Conservation (phyloP, 2,329 filamentous ascomycete species). For the Apiospora marii region DNA sequence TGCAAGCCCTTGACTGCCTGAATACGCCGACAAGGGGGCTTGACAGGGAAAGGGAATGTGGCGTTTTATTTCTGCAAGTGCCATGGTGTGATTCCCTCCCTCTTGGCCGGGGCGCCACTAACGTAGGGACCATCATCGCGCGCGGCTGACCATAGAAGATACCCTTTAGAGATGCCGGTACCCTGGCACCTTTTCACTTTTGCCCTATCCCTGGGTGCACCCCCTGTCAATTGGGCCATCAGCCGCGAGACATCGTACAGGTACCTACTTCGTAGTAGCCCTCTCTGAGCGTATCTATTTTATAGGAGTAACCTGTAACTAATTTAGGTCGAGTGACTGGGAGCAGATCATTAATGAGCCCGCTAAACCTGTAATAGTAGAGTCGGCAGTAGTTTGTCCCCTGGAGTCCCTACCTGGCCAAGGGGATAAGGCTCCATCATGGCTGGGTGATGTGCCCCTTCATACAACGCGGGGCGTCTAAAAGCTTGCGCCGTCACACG, state of each 20-base stretch:
- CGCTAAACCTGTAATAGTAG: not conserved
- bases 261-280: too few species aligned
- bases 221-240: not conserved
- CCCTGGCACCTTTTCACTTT: slow-evolving; percentile 8
- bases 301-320: not conserved
- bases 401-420: not conserved
- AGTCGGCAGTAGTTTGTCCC: not conserved
- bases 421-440: not conserved
- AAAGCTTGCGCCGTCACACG: not conserved
- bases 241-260: not conserved
- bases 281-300: too few species aligned
- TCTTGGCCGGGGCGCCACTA: not conserved
- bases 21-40: not conserved
- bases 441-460: slow-evolving; percentile 20
- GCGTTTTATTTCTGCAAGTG: slow-evolving; percentile 10
- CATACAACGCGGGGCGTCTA: slow-evolving; percentile 16
- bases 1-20: not conserved
- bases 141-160: not conserved
- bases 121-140: not conserved
- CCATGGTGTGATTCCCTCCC: slow-evolving; percentile 6
- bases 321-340: not conserved
- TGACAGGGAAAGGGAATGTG: not conserved
- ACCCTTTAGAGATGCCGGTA: slow-evolving; percentile 10
- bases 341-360: not conserved
- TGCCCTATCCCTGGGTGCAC: not conserved